These are phyloP conservation scores for Fusarium pseudoanthophilum DNA, from an alignment of 2,329 filamentous ascomycete species.

Conservation along the genomic window DNA sequence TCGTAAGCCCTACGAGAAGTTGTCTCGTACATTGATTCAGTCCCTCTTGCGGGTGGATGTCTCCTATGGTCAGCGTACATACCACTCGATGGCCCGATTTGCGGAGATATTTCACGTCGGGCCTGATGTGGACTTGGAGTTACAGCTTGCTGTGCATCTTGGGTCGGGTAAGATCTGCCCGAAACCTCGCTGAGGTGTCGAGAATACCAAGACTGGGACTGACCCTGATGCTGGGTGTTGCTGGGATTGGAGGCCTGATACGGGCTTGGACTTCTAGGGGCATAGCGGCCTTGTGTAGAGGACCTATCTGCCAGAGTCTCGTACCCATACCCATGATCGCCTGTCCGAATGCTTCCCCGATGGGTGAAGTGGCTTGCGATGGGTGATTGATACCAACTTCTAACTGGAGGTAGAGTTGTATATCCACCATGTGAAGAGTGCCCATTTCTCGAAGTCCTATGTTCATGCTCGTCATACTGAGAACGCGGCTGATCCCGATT, in stretches of 20 bases:
- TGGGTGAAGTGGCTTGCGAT: accelerated
- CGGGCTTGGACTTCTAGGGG: accelerated
- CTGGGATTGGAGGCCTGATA: neutral
- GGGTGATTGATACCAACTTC: neutral
- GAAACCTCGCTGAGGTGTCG: accelerated
- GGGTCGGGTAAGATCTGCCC: accelerated
- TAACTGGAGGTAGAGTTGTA: neutral
- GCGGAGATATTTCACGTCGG: too few species aligned
- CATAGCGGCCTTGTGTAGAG: neutral
- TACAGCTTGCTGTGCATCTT: neutral
- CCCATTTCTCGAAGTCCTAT: neutral
- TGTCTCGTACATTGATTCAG: accelerated
- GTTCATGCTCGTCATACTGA: accelerated
- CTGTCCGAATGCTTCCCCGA: neutral
- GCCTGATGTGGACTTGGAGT: neutral
- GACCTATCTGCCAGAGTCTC: neutral
- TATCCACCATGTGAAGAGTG: accelerated
- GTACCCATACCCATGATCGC: too few species aligned
- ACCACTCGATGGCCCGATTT: neutral
- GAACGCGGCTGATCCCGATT: neutral
- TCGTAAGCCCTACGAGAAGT: neutral
- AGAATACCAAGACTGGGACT: neutral
- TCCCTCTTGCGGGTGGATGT: neutral
- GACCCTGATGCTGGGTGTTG: neutral
- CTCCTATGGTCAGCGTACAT: neutral